Conservation (phyloP, 345 rosid genomes). For the Brassica incana region DNA sequence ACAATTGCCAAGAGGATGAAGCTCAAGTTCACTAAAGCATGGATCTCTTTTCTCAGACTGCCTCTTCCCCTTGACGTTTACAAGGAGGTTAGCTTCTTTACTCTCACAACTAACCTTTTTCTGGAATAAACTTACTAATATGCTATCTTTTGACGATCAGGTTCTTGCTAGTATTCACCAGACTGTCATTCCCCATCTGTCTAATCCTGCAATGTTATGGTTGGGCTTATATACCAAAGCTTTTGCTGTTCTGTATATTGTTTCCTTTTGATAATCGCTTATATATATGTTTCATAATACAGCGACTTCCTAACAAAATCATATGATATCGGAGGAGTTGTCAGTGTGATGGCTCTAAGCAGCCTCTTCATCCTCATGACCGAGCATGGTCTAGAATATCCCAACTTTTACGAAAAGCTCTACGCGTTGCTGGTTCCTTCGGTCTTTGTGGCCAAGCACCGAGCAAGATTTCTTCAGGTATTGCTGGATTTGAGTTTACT, state of each 20-base stretch:
- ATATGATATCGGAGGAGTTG: conserved; percentile 92
- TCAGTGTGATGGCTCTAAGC: conserved; percentile 95
- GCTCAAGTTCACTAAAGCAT: conserved; percentile 83
- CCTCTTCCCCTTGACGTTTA: conserved; percentile 82
- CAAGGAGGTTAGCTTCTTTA: conserved; percentile 65
- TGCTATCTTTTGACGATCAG: conserved; percentile 48
- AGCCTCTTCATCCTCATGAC: conserved; percentile 93
- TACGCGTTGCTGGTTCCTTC: conserved; percentile 80
- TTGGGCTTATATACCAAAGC: conserved; percentile 17
- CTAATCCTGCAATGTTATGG: conserved; percentile 85
- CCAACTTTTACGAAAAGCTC: conserved; percentile 83
- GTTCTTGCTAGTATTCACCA: conserved; percentile 75
- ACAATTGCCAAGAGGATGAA: conserved; percentile 74
- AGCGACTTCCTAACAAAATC: conserved; percentile 93
- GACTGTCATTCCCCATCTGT: conserved; percentile 73
- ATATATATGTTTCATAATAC: conserved; percentile 38
- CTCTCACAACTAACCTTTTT: conserved; percentile 9
- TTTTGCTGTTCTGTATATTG: not conserved
- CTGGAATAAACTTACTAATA: conserved; percentile 9
- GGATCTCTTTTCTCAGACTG: conserved; percentile 88
- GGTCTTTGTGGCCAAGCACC: conserved; percentile 80
- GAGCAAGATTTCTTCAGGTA: conserved; percentile 94
- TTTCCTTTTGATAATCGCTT: not conserved
- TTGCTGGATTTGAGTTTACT: not conserved
- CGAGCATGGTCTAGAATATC: conserved; percentile 82